Evolutionary conservation across 2,329 filamentous ascomycete species (phyloP), one percentile per base, ranked within the genome.

Genomic region (Ilyonectria sp.): DNA sequence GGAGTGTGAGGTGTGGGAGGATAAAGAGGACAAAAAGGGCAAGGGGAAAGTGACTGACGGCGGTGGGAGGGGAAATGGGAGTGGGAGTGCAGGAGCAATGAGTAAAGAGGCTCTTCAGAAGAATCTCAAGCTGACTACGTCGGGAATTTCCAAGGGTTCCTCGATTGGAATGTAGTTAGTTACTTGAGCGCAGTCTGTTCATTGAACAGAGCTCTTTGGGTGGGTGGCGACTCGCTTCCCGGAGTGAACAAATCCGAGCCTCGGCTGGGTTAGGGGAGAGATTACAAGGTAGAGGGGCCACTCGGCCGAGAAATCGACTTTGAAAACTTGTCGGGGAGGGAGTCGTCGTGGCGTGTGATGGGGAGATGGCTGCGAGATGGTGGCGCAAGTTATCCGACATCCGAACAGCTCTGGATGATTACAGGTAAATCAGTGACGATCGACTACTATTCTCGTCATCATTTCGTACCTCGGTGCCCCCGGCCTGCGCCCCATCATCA

Each of bases 281-380:
- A 26, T 21, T 33, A 49, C n/a, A 54, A 62, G 29, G 19, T 9
- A 6, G 23, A 9, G 10, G 37, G 21, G 40, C 21, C 46, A 66
- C 68, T 74, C 70, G 71, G 71, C 71, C 71, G 71, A 73, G 65
- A 72, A 44, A 44, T 33, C 17, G 57, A 53, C 56, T 49, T 60
- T 47, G 63, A 60, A 70, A 68, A 69, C 37, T n/a, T 43, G 17
- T 17, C n/a, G 4, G 6, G 40, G 40, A n/a, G 15, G 40, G 15
- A 43, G 17, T 43, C 5, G 19, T 43, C 5, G 40, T n/a, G 40
- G 40, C 40, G 40, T 17, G 17, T 8, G 40, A n/a, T n/a, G 15
- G 40, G 40, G 8, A 29, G 26, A 31, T 31, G 23, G 46, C 7
- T 50, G 47, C 7, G 50, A 23, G 50, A 53, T 53, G 49, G 50